These are phyloP conservation scores for Blastomyces silverae DNA, from an alignment of 2,329 filamentous ascomycete genomes.

Conservation along the genomic window DNA sequence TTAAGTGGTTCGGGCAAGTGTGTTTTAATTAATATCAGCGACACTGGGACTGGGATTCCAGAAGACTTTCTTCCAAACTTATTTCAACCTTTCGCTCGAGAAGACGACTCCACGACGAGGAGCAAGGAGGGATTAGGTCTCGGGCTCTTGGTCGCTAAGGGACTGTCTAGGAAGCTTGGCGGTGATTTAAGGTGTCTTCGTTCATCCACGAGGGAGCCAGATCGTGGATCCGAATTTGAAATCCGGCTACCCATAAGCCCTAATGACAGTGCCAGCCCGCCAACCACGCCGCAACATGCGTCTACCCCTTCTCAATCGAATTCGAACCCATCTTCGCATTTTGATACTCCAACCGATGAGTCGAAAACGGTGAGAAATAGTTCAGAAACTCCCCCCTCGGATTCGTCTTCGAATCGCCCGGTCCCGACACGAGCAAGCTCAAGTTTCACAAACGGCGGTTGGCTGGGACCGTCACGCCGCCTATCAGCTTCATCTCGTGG, in stretches of 20 bases:
- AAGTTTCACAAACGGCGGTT: not conserved
- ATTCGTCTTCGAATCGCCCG: not conserved
- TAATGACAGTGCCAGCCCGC: conserved; percentile 44
- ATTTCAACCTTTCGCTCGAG: conserved; percentile 63
- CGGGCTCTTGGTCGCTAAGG: conserved; percentile 65
- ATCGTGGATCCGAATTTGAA: conserved; percentile 61
- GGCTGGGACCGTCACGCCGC: not conserved
- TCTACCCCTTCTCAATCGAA: conserved; percentile 31
- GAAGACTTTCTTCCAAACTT: conserved; percentile 58
- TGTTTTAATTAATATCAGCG: conserved; percentile 55
- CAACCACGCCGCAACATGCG: conserved; percentile 44
- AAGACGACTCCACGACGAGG: conserved; percentile 61
- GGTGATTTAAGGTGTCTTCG: conserved; percentile 60
- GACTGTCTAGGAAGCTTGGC: conserved; percentile 60
- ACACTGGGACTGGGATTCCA: conserved; percentile 63
- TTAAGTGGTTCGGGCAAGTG: conserved; percentile 48
- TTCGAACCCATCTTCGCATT: conserved; percentile 10
- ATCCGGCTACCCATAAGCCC: conserved; percentile 57
- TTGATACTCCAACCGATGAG: conserved; percentile 10
- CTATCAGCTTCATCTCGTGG: conserved; percentile 8
- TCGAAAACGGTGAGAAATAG: conserved; percentile 8
- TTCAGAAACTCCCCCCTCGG: not conserved
- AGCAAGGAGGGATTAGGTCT: conserved; percentile 62
- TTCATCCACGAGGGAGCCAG: conserved; percentile 55
- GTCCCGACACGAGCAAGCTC: not conserved